A percentile compares a stretch with the other conserved stretches of the same genome.
Conservation (phyloP, 139 green algal species). For the Chlorella vulgaris region DNA sequence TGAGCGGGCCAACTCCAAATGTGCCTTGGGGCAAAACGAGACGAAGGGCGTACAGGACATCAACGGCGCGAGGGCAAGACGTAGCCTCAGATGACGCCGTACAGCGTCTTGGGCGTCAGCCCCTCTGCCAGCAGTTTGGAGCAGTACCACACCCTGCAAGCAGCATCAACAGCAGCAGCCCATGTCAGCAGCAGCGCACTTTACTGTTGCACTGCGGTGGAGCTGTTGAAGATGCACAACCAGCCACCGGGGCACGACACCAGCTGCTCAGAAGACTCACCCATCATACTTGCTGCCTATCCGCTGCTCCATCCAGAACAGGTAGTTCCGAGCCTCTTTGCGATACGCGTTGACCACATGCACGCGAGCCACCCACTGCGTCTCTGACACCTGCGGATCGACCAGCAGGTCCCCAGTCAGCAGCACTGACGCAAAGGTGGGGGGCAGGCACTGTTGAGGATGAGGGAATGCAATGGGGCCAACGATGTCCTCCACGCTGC, state of each 20-base stretch:
- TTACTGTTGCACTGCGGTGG: no score
- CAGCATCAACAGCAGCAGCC: no score
- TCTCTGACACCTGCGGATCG: conserved; percentile 33
- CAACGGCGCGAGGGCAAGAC: no score
- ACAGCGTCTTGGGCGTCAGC: conserved; percentile 6
- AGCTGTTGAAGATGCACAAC: no score
- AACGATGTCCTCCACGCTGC: no score
- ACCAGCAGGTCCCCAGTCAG: background rate
- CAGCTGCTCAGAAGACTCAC: background rate
- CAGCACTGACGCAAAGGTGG: background rate
- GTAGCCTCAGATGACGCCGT: conserved; percentile 39
- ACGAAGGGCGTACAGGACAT: no score
- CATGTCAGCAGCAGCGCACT: no score
- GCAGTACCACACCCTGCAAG: conserved; percentile 9
- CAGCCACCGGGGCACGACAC: no score
- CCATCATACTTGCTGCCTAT: conserved; percentile 43
- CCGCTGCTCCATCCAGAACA: conserved; percentile 38
- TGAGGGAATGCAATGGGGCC: no score
- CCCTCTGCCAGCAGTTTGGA: conserved; percentile 13
- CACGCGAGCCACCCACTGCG: conserved; percentile 35
- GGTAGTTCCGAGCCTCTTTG: conserved; percentile 6
- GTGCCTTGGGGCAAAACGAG: no score
- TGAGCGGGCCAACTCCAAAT: no score
- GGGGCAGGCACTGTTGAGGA: no score
- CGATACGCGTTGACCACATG: conserved; percentile 15